Conservation (phyloP, 306 rosid genomes). For the Cucumis melo region DNA sequence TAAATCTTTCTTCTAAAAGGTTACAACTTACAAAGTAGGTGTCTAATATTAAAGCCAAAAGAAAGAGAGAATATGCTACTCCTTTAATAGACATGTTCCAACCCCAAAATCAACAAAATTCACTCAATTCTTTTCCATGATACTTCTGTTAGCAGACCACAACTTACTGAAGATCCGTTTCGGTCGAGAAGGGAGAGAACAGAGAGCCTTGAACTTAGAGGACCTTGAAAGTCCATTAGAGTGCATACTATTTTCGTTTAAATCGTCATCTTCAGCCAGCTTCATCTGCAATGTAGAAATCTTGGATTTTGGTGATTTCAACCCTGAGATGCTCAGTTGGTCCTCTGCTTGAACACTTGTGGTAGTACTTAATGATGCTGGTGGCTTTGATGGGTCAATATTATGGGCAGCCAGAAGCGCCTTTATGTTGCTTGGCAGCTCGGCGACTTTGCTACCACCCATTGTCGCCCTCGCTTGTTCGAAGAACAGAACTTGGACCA, state of each 20-base stretch:
- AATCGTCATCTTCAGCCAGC: slow-evolving; percentile 74
- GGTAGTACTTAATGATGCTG: slow-evolving; percentile 48
- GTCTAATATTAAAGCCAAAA: slow-evolving; percentile 14
- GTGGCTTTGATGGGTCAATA: slow-evolving; percentile 64
- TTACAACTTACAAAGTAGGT: slow-evolving; percentile 27
- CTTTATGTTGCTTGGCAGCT: slow-evolving; percentile 67
- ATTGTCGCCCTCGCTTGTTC: slow-evolving; percentile 84
- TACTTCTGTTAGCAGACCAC: slow-evolving; percentile 64
- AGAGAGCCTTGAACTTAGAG: slow-evolving; percentile 42
- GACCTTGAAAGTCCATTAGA: slow-evolving; percentile 41
- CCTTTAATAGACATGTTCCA: slow-evolving; percentile 30
- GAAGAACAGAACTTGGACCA: slow-evolving; percentile 95
- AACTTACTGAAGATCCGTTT: slow-evolving; percentile 80
- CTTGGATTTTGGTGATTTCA: slow-evolving; percentile 72
- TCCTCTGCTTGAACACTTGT: slow-evolving; percentile 60
- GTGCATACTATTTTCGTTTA: slow-evolving; percentile 35
- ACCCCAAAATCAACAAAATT: slow-evolving; percentile 22
- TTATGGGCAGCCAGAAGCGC: slow-evolving; percentile 67
- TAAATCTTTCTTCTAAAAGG: slow-evolving; percentile 38
- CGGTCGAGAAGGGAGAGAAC: slow-evolving; percentile 71
- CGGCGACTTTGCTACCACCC: slow-evolving; percentile 61
- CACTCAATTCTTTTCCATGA: slow-evolving; percentile 60
- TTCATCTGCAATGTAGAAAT: slow-evolving; percentile 81
- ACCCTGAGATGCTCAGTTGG: slow-evolving; percentile 78
- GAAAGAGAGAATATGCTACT: slow-evolving; percentile 31